These are phyloP conservation scores for Globisporangium alternatum DNA, from an alignment of 352 stramenopile species.

Conservation along the genomic window DNA sequence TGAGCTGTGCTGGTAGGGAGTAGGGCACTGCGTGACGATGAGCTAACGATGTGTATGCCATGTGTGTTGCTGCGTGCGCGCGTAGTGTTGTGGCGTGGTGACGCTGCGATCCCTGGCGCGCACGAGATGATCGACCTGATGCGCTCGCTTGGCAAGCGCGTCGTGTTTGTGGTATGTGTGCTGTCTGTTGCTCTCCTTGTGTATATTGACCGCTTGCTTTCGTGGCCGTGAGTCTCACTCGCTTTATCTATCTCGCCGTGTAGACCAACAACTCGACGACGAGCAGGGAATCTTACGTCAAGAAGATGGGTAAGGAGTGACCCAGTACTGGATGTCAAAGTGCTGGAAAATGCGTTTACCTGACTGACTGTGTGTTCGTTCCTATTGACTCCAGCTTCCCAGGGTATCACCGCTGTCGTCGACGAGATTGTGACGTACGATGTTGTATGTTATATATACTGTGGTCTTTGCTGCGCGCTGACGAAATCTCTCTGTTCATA, in stretches of 20 bases:
- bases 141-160: slow-evolving; percentile 72
- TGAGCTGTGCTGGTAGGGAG: not conserved
- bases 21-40: not conserved
- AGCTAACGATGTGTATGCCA: not conserved
- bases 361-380: slow-evolving; percentile 1
- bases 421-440: slow-evolving; percentile 81
- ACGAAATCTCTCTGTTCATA: not conserved
- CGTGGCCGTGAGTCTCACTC: too few species aligned
- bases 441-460: not conserved
- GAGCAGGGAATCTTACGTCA: slow-evolving; percentile 75
- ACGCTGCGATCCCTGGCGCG: slow-evolving; percentile 59
- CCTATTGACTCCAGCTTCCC: slow-evolving; percentile 38
- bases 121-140: slow-evolving; percentile 62
- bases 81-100: slow-evolving; percentile 66
- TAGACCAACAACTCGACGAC: slow-evolving; percentile 89
- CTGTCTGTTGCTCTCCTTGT: slow-evolving; percentile 39
- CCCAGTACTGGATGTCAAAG: too few species aligned
- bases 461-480: not conserved
- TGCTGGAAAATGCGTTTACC: not conserved
- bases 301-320: slow-evolving; percentile 64
- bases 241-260: not conserved
- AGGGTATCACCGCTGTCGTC: slow-evolving; percentile 61
- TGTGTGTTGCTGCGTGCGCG: not conserved
- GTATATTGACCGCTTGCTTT: not conserved
- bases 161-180: slow-evolving; percentile 73